Evolutionary conservation across 306 rosid species (phyloP), one percentile per base, ranked within the genome.

Genomic region (Urtica urens): DNA sequence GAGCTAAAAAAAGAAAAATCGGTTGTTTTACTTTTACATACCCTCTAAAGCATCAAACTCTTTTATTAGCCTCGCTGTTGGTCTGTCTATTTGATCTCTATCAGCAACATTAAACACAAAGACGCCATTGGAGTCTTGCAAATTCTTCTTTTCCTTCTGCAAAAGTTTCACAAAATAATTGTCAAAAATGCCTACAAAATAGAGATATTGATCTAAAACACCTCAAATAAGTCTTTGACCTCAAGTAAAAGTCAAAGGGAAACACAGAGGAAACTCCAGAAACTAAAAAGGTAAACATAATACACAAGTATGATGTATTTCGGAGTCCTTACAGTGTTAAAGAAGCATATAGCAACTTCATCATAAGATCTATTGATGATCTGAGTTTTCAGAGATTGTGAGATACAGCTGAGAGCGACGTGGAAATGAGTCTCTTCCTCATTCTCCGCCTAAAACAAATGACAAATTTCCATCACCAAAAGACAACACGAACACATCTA

Each of bases 281-380:
- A n/a, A n/a, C n/a, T n/a, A n/a, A n/a, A n/a, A n/a, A n/a, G n/a
- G n/a, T n/a, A n/a, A n/a, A n/a, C n/a, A n/a, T n/a, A n/a, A n/a
- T n/a, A n/a, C n/a, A n/a, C n/a, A n/a, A n/a, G n/a, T n/a, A n/a
- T n/a, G n/a, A n/a, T n/a, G n/a, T n/a, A n/a, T n/a, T n/a, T 52
- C 16, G 20, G 15, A 54, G 22, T 33, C 24, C 74, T 66, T 68
- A 88, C 97, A 0, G 97, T 90, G 72, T 84, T 90, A 29, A 66
- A 81, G 70, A 90, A 90, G 77, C 97, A 90, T 58, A 90, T 66
- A 53, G 97, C 80, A 62, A 90, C 73, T 77, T 90, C 95, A 43
- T 84, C 92, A 35, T 78, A 69, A 1, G 95, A 70, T 33, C 70
- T 71, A 63, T 63, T 84, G n/a, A 90, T 79, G 65, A 90, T 84